Evolutionary conservation across 495 filamentous ascomycete species (phyloP), one percentile per base, ranked within the genome.

Genomic region (Penicillium robsamsonii): DNA sequence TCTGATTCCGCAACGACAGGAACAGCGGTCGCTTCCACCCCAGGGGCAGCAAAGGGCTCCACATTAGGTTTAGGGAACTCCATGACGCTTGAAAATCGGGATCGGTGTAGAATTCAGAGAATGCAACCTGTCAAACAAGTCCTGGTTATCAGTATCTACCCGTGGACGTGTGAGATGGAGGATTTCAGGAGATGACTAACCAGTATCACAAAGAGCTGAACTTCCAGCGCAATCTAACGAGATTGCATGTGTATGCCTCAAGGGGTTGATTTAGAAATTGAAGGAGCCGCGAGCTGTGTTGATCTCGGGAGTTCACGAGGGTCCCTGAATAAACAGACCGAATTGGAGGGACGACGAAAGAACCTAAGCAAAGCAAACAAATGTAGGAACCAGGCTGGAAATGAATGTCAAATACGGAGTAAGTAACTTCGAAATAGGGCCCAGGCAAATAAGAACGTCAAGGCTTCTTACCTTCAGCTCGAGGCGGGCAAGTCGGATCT

Each of bases 401-500:
- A 49, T 30, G 33, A 49, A 49, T 49, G 27, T n/a, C 45, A 41
- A 41, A 22, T 22, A 22, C 22, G 22, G 22, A 22, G 4, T 53
- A 20, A n/a, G 6, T 38, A 7, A 31, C 27, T 27, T 9, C 20
- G 17, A 49, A 46, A 10, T 8, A 40, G 35, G 30, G 43, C 47
- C 49, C 13, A 51, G 49, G 25, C 50, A 49, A 29, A 52, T 40
- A 31, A 47, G 45, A 47, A 46, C 43, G 11, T 46, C 45, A 20
- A 37, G 35, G 35, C 35, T 38, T 11, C 46, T 33, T 51, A 59
- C 55, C 54, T 55, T 66, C 68, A 67, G 65, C 65, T 59, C 58
- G 48, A 63, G 59, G 61, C 48, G 57, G 61, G 58, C 57, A 49
- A 58, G 50, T 54, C 47, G 50, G 69, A 76, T 74, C 66, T 65